A percentile compares a stretch with the other conserved stretches of the same genome.
Evolutionary conservation across 2,329 filamentous ascomycete genomes (phyloP).

Genomic region (Neodidymelliopsis sp.): DNA sequence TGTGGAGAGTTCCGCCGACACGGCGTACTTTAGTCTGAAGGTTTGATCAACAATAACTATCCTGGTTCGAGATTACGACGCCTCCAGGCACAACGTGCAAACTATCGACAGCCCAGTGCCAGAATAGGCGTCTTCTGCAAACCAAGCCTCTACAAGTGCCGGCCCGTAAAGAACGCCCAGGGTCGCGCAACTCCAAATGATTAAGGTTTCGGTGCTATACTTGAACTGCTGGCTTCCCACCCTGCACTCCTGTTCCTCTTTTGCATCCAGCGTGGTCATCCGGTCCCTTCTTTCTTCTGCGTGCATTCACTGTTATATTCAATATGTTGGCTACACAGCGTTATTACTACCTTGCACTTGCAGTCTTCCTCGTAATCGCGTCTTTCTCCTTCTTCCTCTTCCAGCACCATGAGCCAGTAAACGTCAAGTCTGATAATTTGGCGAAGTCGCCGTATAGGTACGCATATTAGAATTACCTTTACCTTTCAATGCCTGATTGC

Average conservation of each 20-base stretch:
- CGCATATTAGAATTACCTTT: not conserved
- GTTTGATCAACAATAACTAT: not conserved
- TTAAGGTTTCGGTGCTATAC: not conserved
- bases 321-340: slow-evolving; percentile 27
- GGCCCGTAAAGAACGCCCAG: no score
- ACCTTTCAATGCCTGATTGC: not conserved
- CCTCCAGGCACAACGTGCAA: not conserved
- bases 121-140: no score
- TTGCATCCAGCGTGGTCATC: not conserved
- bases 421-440: slow-evolving; percentile 13
- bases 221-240: not conserved
- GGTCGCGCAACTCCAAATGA: not conserved
- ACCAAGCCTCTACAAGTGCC: no score
- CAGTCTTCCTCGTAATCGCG: slow-evolving; percentile 19
- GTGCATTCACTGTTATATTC: not conserved
- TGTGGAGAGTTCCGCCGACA: not conserved
- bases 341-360: slow-evolving; percentile 18
- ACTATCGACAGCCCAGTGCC: not conserved
- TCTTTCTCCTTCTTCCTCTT: slow-evolving; percentile 22
- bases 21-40: not conserved
- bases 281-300: not conserved
- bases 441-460: slow-evolving; percentile 20
- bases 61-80: not conserved
- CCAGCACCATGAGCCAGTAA: slow-evolving; percentile 6
- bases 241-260: no score